Conservation (phyloP, 78 protist genomes). For the Tieghemostelium lacteum region DNA sequence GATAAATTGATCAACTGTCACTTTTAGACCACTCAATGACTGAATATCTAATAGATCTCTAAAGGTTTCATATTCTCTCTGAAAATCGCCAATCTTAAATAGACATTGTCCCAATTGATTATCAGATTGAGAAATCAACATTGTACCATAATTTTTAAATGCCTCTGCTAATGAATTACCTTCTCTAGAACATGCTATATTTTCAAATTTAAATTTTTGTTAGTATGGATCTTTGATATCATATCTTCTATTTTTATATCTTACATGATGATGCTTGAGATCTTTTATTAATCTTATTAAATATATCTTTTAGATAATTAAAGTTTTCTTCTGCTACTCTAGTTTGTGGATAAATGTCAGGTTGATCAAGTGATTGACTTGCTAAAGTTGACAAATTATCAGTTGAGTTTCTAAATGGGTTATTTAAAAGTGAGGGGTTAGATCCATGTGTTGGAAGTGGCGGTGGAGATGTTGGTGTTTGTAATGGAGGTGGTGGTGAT, state of each 20-base stretch:
- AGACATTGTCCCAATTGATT: conserved; percentile 64
- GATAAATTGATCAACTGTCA: conserved; percentile 58
- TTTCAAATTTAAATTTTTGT: neutral
- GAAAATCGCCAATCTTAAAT: conserved; percentile 72
- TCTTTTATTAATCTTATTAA: conserved; percentile 51
- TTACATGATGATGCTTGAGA: conserved; percentile 31
- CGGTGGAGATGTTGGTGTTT: neutral
- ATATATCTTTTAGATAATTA: conserved; percentile 67
- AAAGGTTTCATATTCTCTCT: conserved; percentile 37
- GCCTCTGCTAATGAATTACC: conserved; percentile 74
- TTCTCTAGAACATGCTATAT: conserved; percentile 55
- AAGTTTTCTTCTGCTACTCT: conserved; percentile 80
- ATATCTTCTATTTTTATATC: neutral
- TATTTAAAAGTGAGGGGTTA: conserved; percentile 3
- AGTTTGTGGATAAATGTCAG: conserved; percentile 59
- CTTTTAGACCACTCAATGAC: conserved; percentile 42
- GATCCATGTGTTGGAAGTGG: neutral
- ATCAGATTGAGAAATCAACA: conserved; percentile 74
- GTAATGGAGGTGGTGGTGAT: conserved; percentile 7
- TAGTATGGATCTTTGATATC: neutral
- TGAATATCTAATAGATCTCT: conserved; percentile 52
- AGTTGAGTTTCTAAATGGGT: conserved; percentile 7
- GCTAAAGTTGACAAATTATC: neutral
- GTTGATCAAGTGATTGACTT: conserved; percentile 4
- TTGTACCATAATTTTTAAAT: conserved; percentile 80